Evolutionary conservation across 495 filamentous ascomycete genomes (phyloP).

Genomic region (Lasiosphaeria ovina): DNA sequence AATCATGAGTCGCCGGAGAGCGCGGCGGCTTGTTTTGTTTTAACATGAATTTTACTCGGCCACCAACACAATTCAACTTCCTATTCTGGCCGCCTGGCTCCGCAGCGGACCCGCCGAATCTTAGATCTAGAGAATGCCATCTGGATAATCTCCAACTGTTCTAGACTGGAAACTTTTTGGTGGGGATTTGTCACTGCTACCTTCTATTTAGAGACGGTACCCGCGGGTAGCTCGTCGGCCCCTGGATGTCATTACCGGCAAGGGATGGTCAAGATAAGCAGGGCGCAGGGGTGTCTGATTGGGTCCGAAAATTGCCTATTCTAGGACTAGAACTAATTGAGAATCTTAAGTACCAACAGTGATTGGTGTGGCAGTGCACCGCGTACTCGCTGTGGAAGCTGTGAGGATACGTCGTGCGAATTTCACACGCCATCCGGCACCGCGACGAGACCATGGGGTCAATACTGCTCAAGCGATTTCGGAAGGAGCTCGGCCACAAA

Average conservation of each 20-base stretch:
- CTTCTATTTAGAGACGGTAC: neutral
- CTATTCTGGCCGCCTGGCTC: neutral
- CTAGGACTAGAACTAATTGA: too few relatives aligned
- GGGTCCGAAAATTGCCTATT: too few relatives aligned
- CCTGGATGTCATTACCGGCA: too few relatives aligned
- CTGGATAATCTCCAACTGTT: too few relatives aligned
- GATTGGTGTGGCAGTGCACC: neutral
- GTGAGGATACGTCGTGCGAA: neutral
- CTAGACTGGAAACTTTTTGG: neutral
- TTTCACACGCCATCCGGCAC: neutral
- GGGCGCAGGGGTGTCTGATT: too few relatives aligned
- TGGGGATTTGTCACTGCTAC: neutral
- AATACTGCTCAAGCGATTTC: neutral
- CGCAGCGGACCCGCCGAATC: neutral
- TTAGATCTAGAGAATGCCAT: neutral
- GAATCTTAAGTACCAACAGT: too few relatives aligned
- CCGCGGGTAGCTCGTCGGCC: neutral
- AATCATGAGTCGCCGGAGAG: neutral
- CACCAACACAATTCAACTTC: neutral
- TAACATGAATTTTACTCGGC: neutral
- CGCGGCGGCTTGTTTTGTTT: neutral
- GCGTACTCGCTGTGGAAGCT: neutral
- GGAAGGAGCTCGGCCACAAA: neutral
- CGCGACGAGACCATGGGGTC: neutral
- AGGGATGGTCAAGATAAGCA: too few relatives aligned